Percentiles rank a stretch among this genome's conserved stretches.
phyloP scores from a whole-genome alignment of 805 yeast species.

The Candida silvicultrix region DNA sequence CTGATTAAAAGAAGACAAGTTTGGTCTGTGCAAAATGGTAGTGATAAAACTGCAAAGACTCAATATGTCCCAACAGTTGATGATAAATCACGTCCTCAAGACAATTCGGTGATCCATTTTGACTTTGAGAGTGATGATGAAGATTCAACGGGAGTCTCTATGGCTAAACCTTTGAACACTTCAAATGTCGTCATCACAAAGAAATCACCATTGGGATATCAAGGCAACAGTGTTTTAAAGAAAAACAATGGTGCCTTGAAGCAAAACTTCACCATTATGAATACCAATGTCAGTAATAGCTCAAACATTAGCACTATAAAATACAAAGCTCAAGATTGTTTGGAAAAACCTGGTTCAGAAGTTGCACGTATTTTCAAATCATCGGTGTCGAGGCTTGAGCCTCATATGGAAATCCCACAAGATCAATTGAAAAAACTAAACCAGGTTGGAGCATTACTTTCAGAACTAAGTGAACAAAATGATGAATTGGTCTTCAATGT shows the following conservation, averaged over 20 bases:
- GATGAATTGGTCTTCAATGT: not conserved
- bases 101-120: conserved; percentile 8
- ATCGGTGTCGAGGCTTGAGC: not conserved
- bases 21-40: conserved; percentile 28
- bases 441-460: not conserved
- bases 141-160: not conserved
- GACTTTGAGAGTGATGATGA: conserved; percentile 14
- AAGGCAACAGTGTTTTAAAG: conserved; percentile 3
- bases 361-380: not conserved
- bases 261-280: conserved; percentile 7
- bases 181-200: conserved; percentile 18
- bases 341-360: not conserved
- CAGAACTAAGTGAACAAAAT: not conserved
- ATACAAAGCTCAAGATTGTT: not conserved
- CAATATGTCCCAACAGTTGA: conserved; percentile 27
- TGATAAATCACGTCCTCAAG: not conserved
- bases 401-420: not conserved
- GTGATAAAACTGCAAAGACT: conserved; percentile 2
- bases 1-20: conserved; percentile 36
- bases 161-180: not conserved
- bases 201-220: conserved; percentile 11
- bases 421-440: not conserved
- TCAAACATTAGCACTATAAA: not conserved
- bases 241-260: conserved; percentile 1
- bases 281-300: not conserved